A percentile compares a stretch with the other conserved stretches of the same genome.
These are phyloP conservation scores for Suhomyces choctaworum DNA, from an alignment of 1,139 yeast genomes.

Conservation along the genomic window DNA sequence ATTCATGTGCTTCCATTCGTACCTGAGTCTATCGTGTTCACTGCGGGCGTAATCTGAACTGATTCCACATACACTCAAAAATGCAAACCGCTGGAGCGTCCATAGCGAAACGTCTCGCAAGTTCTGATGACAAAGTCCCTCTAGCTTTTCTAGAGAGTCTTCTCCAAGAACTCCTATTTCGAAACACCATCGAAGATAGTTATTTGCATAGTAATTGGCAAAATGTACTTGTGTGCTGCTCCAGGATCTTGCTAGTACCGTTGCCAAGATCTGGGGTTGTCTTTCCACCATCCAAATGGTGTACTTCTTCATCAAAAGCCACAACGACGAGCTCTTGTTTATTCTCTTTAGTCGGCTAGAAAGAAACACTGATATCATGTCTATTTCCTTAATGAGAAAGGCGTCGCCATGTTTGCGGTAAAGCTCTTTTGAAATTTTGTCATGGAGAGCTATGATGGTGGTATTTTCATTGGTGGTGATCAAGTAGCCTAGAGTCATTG, in stretches of 20 bases:
- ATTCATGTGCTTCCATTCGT: neutral
- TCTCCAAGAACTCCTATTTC: conserved; percentile 8
- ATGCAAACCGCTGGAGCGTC: conserved; percentile 20
- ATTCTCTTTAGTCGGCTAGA: conserved; percentile 37
- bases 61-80: conserved; percentile 8
- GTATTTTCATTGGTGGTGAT: conserved; percentile 46
- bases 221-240: conserved; percentile 38
- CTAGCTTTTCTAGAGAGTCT: conserved; percentile 9
- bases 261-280: conserved; percentile 1
- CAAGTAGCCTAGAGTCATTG: conserved; percentile 36
- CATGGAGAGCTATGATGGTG: conserved; percentile 34
- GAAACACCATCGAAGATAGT: conserved; percentile 36
- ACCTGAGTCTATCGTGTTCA: conserved; percentile 19
- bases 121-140: conserved; percentile 21
- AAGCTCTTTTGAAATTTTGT: conserved; percentile 23
- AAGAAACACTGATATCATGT: conserved; percentile 32
- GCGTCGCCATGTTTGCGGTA: conserved; percentile 10
- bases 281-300: conserved; percentile 8
- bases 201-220: conserved; percentile 45
- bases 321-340: conserved; percentile 46
- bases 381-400: conserved; percentile 27
- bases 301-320: conserved; percentile 38
- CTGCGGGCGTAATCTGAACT: conserved; percentile 13
- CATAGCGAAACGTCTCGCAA: conserved; percentile 41
- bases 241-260: conserved; percentile 22